Percentiles rank a stretch among this genome's conserved stretches.
Evolutionary conservation across 2,329 filamentous ascomycete species (phyloP).

Genomic region (Colletotrichum australisinense): DNA sequence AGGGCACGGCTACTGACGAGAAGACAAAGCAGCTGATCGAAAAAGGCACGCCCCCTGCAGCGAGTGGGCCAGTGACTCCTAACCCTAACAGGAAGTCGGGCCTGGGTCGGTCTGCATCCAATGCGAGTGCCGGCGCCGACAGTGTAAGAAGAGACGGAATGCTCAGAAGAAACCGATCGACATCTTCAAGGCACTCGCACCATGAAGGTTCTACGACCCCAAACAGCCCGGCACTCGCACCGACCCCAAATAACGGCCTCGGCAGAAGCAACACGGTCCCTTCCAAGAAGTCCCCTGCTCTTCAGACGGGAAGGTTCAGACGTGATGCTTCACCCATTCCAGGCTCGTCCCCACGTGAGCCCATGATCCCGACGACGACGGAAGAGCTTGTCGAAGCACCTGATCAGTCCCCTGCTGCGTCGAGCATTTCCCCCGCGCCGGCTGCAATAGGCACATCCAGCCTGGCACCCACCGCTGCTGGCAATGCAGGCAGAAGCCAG

Average conservation of each 20-base stretch:
- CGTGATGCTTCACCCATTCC: slow-evolving; percentile 39
- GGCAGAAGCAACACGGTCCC: slow-evolving; percentile 89
- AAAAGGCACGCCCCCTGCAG: slow-evolving; percentile 71
- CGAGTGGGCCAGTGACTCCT: slow-evolving; percentile 60
- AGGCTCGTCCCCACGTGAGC: slow-evolving; percentile 51
- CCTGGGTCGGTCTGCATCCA: slow-evolving; percentile 83
- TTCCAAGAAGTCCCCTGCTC: slow-evolving; percentile 84
- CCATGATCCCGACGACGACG: slow-evolving; percentile 43
- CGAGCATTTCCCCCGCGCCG: slow-evolving; percentile 42
- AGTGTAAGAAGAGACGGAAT: slow-evolving; percentile 85
- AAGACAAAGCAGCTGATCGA: slow-evolving; percentile 73
- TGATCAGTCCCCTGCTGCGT: slow-evolving; percentile 27
- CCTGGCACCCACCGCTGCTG: slow-evolving; percentile 43
- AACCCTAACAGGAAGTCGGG: slow-evolving; percentile 65
- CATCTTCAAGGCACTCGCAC: slow-evolving; percentile 88
- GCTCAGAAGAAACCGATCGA: slow-evolving; percentile 88
- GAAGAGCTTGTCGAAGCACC: slow-evolving; percentile 26
- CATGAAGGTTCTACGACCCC: slow-evolving; percentile 80
- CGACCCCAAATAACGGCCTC: slow-evolving; percentile 67
- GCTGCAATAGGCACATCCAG: slow-evolving; percentile 42
- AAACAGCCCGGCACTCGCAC: slow-evolving; percentile 66
- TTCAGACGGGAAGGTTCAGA: slow-evolving; percentile 74
- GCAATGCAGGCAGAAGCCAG: slow-evolving; percentile 58
- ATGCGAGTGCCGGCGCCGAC: slow-evolving; percentile 88
- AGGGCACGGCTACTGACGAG: slow-evolving; percentile 96